Conservation (phyloP, 1,284 basidiomycete species). For the Limonomyces culmigenus region DNA sequence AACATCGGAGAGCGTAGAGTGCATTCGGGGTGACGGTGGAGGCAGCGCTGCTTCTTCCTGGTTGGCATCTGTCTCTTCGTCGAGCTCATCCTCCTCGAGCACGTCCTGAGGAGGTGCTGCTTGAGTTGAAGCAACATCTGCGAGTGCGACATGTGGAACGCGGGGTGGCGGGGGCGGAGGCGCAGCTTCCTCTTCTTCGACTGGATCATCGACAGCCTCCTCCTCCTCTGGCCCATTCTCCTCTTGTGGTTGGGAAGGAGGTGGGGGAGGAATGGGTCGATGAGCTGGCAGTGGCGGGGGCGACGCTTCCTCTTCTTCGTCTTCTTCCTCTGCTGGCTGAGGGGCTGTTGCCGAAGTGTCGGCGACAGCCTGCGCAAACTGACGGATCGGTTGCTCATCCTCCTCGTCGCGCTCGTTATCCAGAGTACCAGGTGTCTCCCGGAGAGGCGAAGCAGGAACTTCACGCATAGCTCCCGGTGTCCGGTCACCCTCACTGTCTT, state of each 20-base stretch:
- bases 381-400: too few species aligned
- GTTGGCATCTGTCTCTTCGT: background rate
- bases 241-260: background rate
- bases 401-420: too few species aligned
- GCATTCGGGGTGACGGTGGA: background rate
- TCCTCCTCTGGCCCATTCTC: background rate
- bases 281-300: conserved; percentile 8
- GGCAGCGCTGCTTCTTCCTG: background rate
- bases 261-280: background rate
- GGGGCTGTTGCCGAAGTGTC: background rate
- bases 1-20: background rate
- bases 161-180: background rate
- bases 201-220: background rate
- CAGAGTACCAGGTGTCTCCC: too few species aligned
- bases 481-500: background rate
- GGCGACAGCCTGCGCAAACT: too few species aligned
- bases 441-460: too few species aligned
- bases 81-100: too few species aligned
- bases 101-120: too few species aligned
- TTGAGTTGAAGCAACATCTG: too few species aligned
- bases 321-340: conserved; percentile 6
- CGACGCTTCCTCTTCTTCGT: conserved; percentile 10
- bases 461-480: too few species aligned
- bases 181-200: background rate
- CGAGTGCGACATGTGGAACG: background rate